These are phyloP conservation scores for Mucor ambiguus DNA, from an alignment of 371 early-diverging fungal genomes.

Conservation along the genomic window DNA sequence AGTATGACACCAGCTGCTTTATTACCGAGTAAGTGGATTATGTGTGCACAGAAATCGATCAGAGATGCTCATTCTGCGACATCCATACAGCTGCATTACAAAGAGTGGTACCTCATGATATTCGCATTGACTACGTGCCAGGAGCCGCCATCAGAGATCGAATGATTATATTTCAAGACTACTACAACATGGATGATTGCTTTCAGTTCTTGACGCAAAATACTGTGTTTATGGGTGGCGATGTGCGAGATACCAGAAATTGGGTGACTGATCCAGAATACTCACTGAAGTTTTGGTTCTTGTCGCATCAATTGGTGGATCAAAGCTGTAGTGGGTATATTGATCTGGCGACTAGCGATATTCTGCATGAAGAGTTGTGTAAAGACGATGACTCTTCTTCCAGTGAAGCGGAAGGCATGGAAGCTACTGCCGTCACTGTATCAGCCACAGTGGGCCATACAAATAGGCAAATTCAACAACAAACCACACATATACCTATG, in stretches of 20 bases:
- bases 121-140: conserved; percentile 45
- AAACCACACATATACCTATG: not conserved
- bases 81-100: conserved; percentile 39
- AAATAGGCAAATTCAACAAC: not conserved
- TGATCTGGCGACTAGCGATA: not conserved
- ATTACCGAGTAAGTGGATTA: conserved; percentile 39
- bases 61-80: not conserved
- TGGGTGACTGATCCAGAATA: conserved; percentile 50
- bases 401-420: not conserved
- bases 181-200: conserved; percentile 44
- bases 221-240: conserved; percentile 55
- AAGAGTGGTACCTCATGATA: conserved; percentile 44
- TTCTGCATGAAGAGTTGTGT: conserved; percentile 5
- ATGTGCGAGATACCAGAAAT: conserved; percentile 44
- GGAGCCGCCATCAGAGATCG: conserved; percentile 35
- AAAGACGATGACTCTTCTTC: not conserved
- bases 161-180: conserved; percentile 47
- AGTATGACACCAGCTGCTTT: conserved; percentile 15
- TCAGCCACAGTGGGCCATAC: not conserved
- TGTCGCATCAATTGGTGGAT: conserved; percentile 35
- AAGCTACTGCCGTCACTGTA: not conserved
- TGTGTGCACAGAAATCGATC: not conserved
- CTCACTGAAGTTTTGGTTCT: conserved; percentile 54
- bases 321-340: conserved; percentile 14
- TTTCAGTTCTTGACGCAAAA: conserved; percentile 44